Evolutionary conservation across 352 stramenopile genomes (phyloP).

Genomic region (Ophiocytium majus): DNA sequence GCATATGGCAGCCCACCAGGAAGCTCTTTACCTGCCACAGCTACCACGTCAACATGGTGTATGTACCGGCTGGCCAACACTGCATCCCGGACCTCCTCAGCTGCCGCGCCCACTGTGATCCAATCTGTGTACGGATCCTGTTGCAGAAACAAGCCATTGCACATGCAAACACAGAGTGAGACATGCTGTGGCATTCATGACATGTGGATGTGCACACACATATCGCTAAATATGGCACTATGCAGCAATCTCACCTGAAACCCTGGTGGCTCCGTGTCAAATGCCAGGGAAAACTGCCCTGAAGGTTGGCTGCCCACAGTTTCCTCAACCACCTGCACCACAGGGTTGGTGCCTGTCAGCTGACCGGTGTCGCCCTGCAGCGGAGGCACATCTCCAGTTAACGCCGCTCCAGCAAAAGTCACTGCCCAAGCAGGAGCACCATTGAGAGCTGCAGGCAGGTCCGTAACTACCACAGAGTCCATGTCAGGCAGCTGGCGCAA

Average conservation of each 20-base stretch:
- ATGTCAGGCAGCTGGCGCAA: neutral
- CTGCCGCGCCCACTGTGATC: conserved; percentile 73
- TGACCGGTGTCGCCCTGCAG: neutral
- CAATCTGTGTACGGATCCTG: conserved; percentile 62
- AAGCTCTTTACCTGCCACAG: conserved; percentile 59
- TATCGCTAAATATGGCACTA: no score
- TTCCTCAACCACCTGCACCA: neutral
- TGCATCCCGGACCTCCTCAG: conserved; percentile 70
- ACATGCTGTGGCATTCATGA: no score
- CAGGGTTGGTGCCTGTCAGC: conserved; percentile 25
- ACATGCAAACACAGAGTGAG: no score
- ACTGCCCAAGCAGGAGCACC: neutral
- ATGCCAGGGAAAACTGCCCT: neutral
- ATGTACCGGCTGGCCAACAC: conserved; percentile 70
- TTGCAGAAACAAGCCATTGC: conserved; percentile 37
- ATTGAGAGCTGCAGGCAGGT: conserved; percentile 12
- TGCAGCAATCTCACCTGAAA: neutral
- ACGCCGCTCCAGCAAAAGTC: neutral
- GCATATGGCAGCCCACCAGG: conserved; percentile 34
- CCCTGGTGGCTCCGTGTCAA: conserved; percentile 25
- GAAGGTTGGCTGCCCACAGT: conserved; percentile 1
- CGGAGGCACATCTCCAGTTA: conserved; percentile 18
- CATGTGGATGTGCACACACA: no score
- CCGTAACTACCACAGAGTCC: neutral
- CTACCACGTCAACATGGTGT: conserved; percentile 63